Evolutionary conservation across 208 protist species (phyloP).

Genomic region (Spironucleus salmonicida): DNA sequence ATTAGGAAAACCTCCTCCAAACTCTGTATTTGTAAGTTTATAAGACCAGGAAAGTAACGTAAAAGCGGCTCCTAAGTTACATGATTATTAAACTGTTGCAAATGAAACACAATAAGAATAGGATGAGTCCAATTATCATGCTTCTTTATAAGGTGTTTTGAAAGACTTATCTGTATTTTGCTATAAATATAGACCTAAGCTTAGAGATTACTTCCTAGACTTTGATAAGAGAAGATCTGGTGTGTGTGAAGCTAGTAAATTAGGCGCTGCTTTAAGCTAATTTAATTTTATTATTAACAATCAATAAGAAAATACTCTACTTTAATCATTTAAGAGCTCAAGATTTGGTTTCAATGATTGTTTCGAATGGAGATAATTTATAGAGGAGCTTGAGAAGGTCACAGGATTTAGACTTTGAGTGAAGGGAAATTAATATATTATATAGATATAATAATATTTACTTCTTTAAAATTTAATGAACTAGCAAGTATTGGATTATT

Average conservation of each 20-base stretch:
- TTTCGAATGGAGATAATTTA: no score
- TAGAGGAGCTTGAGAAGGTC: no score
- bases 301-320: no score
- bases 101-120: not conserved
- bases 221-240: not conserved
- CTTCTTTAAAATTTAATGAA: no score
- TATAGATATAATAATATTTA: no score
- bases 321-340: no score
- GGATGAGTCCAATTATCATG: not conserved
- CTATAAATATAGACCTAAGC: not conserved
- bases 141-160: not conserved
- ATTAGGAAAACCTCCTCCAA: not conserved
- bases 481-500: no score
- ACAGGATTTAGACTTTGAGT: no score
- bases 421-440: no score
- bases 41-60: not conserved
- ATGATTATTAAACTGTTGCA: not conserved
- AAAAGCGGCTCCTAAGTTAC: not conserved
- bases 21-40: not conserved
- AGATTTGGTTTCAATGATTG: no score
- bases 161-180: not conserved
- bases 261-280: conserved; percentile 4
- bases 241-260: not conserved
- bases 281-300: no score
- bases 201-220: conserved; percentile 10